phyloP scores from a whole-genome alignment of 768 basidiomycete genomes.

The Tylopilus balloui region DNA sequence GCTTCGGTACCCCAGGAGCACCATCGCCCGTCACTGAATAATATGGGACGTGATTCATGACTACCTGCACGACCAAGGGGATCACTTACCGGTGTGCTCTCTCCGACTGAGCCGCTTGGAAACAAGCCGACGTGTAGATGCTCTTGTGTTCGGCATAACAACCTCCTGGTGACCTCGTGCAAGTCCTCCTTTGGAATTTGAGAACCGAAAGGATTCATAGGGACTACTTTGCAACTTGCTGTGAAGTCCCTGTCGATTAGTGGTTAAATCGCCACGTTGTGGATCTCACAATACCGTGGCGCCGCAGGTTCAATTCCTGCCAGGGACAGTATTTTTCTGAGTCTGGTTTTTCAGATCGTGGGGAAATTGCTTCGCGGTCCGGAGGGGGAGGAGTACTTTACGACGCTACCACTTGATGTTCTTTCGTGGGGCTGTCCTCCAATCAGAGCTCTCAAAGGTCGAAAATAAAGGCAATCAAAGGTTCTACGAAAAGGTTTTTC shows the following conservation, averaged over 20 bases:
- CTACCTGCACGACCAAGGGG: too few species aligned
- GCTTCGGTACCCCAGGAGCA: not conserved
- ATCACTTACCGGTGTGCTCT: not conserved
- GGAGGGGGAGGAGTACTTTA: too few species aligned
- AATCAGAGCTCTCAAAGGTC: too few species aligned
- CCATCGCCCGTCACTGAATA: slow-evolving; percentile 2
- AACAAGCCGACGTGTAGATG: slow-evolving; percentile 1
- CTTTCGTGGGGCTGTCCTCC: too few species aligned
- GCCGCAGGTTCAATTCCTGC: slow-evolving; percentile 38
- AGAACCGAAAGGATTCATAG: not conserved
- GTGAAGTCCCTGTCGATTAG: slow-evolving; percentile 40
- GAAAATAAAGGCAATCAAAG: too few species aligned
- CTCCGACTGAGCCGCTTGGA: not conserved
- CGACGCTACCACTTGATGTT: too few species aligned
- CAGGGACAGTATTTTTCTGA: slow-evolving; percentile 30
- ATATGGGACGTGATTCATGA: not conserved
- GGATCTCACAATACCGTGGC: slow-evolving; percentile 33
- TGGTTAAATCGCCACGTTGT: slow-evolving; percentile 42
- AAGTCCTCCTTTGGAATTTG: not conserved
- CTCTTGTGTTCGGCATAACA: slow-evolving; percentile 10
- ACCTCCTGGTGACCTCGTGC: not conserved
- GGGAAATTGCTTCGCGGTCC: too few species aligned
- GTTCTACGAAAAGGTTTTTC: too few species aligned
- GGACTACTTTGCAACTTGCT: accelerated
- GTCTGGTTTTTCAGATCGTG: too few species aligned